A percentile compares a stretch with the other conserved stretches of the same genome.
phyloP scores from a whole-genome alignment of 192 early-diverging fungal genomes.

The Coemansia sp. region DNA sequence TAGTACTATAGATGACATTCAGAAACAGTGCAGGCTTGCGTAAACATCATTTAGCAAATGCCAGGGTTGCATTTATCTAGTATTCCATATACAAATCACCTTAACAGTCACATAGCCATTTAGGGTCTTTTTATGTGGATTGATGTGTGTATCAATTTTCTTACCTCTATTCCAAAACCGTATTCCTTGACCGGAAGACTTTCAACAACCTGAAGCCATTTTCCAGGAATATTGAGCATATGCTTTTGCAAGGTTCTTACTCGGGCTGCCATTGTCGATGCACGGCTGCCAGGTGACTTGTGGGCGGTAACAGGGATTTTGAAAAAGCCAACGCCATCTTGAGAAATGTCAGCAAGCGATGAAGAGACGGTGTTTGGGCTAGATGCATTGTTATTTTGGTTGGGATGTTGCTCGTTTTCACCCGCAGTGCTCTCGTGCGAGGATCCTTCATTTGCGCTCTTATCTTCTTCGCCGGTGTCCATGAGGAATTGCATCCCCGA shows the following conservation, averaged over 20 bases:
- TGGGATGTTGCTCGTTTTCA: not conserved
- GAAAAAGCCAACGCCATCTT: conserved; percentile 22
- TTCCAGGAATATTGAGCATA: conserved; percentile 46
- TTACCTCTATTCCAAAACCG: conserved; percentile 55
- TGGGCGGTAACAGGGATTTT: conserved; percentile 44
- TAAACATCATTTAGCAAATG: too few relatives aligned
- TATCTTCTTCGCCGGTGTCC: conserved; percentile 9
- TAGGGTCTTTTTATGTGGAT: not conserved
- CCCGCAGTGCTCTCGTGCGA: not conserved
- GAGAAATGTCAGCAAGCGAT: conserved; percentile 1
- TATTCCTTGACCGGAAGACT: conserved; percentile 51
- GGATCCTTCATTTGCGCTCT: not conserved
- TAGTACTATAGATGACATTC: conserved; percentile 58
- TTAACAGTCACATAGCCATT: too few relatives aligned
- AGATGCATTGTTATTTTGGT: not conserved
- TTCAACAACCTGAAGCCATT: conserved; percentile 45
- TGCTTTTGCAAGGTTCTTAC: conserved; percentile 44
- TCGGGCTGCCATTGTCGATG: conserved; percentile 45
- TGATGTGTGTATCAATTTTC: not conserved
- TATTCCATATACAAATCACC: too few relatives aligned
- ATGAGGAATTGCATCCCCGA: conserved; percentile 30
- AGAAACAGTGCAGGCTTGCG: too few relatives aligned
- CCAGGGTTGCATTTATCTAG: too few relatives aligned
- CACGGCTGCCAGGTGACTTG: conserved; percentile 28
- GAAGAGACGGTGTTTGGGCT: not conserved